Percentiles rank a stretch among this genome's conserved stretches.
phyloP scores from a whole-genome alignment of 1,284 basidiomycete genomes.

The Calocybe gambosa region DNA sequence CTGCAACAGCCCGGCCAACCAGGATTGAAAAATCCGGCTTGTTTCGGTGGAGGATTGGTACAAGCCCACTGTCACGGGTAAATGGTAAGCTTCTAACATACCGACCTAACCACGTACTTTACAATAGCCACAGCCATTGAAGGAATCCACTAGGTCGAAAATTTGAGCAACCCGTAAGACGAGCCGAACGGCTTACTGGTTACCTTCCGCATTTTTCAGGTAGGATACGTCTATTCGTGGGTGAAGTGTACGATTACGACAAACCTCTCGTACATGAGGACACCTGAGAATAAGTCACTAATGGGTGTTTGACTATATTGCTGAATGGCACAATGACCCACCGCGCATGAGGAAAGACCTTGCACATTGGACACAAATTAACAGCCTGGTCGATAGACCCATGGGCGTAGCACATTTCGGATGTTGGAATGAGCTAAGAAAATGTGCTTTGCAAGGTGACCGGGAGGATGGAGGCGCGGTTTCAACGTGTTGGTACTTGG shows the following conservation, averaged over 20 bases:
- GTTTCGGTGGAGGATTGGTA: constrained; percentile 45
- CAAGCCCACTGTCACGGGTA: constrained; percentile 55
- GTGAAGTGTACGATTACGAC: constrained; percentile 64
- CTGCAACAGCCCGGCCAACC: constrained; percentile 85
- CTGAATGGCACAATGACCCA: constrained; percentile 22
- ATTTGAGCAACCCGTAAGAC: constrained; percentile 11
- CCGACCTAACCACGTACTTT: constrained; percentile 47
- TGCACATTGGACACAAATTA: constrained; percentile 74
- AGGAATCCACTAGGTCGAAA: constrained; percentile 53
- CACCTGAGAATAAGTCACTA: constrained; percentile 40
- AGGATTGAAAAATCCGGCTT: constrained; percentile 53
- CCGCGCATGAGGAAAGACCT: constrained; percentile 65
- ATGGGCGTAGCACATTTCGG: constrained; percentile 64
- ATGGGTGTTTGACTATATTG: constrained; percentile 15
- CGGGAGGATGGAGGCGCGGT: constrained; percentile 16
- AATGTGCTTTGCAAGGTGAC: neutral
- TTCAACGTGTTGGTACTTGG: constrained; percentile 39
- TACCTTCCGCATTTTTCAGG: constrained; percentile 80
- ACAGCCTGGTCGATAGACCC: constrained; percentile 62
- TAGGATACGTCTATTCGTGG: constrained; percentile 69
- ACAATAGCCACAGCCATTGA: constrained; percentile 82
- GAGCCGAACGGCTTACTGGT: constrained; percentile 21
- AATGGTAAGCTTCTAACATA: constrained; percentile 19
- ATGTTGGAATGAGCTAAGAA: constrained; percentile 7
- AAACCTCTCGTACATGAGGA: constrained; percentile 67